Conservation (phyloP, 164 flowering plant species). For the Malania oleifera region DNA sequence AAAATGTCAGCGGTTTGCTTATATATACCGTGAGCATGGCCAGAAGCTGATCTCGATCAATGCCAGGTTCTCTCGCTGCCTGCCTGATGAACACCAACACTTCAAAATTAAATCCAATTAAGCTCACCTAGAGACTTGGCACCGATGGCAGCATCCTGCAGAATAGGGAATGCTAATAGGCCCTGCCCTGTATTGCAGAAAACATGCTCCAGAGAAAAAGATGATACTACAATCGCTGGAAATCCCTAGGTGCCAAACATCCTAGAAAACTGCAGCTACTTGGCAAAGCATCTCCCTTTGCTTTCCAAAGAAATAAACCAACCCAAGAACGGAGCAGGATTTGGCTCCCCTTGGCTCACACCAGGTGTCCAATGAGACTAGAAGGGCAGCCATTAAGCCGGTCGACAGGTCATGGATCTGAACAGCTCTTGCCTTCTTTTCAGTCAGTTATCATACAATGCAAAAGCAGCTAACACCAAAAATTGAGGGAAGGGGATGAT, state of each 20-base stretch:
- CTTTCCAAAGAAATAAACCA: not conserved
- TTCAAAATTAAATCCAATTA: not conserved
- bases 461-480: conserved; percentile 10
- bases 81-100: not conserved
- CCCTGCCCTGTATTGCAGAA: not conserved
- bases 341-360: not conserved
- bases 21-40: not conserved
- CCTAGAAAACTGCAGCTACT: not conserved
- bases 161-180: not conserved
- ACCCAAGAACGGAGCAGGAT: not conserved
- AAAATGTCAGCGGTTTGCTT: not conserved
- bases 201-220: not conserved
- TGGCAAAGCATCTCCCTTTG: not conserved
- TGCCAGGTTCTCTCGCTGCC: not conserved
- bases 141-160: not conserved
- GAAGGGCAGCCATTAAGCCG: not conserved
- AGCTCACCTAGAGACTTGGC: not conserved
- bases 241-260: not conserved
- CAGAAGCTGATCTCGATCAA: not conserved
- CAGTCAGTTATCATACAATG: conserved; percentile 12
- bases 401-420: not conserved
- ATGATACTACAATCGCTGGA: not conserved
- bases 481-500: conserved; percentile 3
- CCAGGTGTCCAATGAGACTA: not conserved
- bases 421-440: not conserved